phyloP scores from a whole-genome alignment of 108 stramenopile species.

The Aurantiochytrium sp. region DNA sequence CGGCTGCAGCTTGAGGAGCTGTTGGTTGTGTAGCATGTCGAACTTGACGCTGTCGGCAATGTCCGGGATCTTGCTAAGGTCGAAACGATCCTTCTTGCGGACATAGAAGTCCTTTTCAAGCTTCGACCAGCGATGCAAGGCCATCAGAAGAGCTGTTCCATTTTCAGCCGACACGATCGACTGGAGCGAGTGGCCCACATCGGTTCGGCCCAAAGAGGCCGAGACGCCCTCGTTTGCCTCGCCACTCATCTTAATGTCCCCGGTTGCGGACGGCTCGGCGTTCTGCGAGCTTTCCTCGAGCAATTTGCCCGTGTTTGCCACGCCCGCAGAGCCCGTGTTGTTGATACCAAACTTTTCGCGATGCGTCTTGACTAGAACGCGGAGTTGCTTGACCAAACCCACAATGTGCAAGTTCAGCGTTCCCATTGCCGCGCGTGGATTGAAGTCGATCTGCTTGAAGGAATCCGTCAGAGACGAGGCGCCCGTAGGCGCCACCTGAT shows the following conservation, averaged over 20 bases:
- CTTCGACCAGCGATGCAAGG: conserved; percentile 77
- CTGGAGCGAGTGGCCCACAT: neutral
- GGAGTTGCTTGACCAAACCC: conserved; percentile 66
- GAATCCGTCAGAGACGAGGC: neutral
- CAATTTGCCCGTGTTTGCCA: conserved; percentile 8
- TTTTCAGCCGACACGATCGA: neutral
- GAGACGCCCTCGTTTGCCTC: neutral
- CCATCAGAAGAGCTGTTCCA: conserved; percentile 55
- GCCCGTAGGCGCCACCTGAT: neutral
- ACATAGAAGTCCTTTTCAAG: conserved; percentile 32
- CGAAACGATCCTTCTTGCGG: conserved; percentile 32
- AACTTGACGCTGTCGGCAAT: conserved; percentile 58
- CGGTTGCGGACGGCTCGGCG: neutral
- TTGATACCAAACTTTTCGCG: neutral
- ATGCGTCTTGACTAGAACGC: neutral
- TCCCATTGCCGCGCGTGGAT: conserved; percentile 71
- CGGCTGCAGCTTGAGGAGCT: conserved; percentile 57
- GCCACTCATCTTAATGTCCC: neutral
- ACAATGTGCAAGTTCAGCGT: conserved; percentile 72
- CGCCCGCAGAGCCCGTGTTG: neutral
- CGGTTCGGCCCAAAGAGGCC: neutral
- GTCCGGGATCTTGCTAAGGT: conserved; percentile 59
- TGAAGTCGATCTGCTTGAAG: conserved; percentile 20
- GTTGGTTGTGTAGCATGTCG: conserved; percentile 78
- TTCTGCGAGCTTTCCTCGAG: conserved; percentile 7